Base-by-base conservation (phyloP, 192 early-diverging fungal species). In the Chytriomyces sp. region DNA sequence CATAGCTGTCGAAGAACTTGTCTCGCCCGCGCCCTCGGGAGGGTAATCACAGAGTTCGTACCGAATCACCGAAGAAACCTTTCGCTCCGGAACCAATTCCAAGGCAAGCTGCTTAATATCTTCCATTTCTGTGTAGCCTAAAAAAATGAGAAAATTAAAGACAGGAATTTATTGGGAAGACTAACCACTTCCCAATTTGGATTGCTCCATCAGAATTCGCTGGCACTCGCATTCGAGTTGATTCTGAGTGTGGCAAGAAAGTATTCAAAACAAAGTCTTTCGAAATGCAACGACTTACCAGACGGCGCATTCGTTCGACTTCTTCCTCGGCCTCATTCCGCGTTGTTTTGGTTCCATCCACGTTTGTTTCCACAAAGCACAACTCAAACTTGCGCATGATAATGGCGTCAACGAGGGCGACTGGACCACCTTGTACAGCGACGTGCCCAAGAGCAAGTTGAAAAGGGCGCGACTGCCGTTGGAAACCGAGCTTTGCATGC, bases 401-500 rank as follows among this genome's bases (percentile, higher is more conserved):
- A 5, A 92, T 54, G 0, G 89, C 78, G 59, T 92, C 91, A 4
- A 92, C 25, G 19, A 77, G 75, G 0, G 91, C 82, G 2, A 92
- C 74, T 17, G 80, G 49, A 0, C 91, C 91, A 38, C 91, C 91
- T 12, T 88, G 80, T 0, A 77, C 64, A 4, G 52, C 31, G 4
- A 88, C 60, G 22, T 64, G 70, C 1, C 65, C 26, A 31, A 91
- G 39, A 0, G 65, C 28, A 14, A 74, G 67, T 52, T 69, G 75
- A 5, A 88, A 58, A 6, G 75, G 4, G 1, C 54, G 59, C 14
- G 41, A 25, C 6, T 57, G 49, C 8, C 25, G 52, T 44, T 86
- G 84, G 57, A 85, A 86, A 3, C 91, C 91, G 4, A 92, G 77
- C 38, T 77, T 84, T 1, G 82, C 74, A 70, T 92, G 84, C 89